Evolutionary conservation across 2,329 filamentous ascomycete genomes (phyloP).

Genomic region (Anthostomella pinea): DNA sequence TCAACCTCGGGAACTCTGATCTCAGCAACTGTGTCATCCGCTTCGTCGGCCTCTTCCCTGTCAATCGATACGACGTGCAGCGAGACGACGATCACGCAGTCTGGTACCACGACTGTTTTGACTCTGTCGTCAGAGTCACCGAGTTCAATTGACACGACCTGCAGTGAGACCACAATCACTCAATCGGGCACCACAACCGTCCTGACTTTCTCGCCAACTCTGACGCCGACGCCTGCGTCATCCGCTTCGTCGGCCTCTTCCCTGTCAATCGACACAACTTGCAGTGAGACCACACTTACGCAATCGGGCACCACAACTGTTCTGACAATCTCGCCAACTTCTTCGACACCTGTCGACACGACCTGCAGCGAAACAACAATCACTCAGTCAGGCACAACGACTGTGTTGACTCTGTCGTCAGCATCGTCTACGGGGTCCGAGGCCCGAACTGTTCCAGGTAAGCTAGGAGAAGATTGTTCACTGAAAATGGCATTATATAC

Average conservation of each 20-base stretch:
- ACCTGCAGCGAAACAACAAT: constrained; percentile 8
- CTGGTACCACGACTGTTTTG: constrained; percentile 9
- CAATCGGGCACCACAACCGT: constrained; percentile 13
- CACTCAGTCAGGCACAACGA: constrained; percentile 6
- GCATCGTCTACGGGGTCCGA: constrained; percentile 7
- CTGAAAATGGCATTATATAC: background rate
- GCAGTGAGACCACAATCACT: constrained; percentile 18
- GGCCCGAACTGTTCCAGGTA: constrained; percentile 13
- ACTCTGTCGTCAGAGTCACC: constrained; percentile 7
- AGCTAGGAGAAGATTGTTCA: constrained; percentile 5
- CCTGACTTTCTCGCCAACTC: constrained; percentile 1
- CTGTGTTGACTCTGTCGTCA: constrained; percentile 1
- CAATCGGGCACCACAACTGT: constrained; percentile 10
- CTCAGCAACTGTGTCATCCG: constrained; percentile 6
- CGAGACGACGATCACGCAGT: constrained; percentile 16
- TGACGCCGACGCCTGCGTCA: too few species aligned
- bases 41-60: constrained; percentile 8
- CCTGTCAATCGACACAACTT: constrained; percentile 11
- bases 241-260: too few species aligned
- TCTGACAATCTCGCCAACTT: constrained; percentile 8
- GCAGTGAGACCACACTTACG: constrained; percentile 18
- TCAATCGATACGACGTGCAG: constrained; percentile 17
- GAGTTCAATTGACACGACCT: constrained; percentile 15
- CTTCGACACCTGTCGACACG: background rate
- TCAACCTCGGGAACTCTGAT: background rate